phyloP scores from a whole-genome alignment of 768 basidiomycete genomes.

The Leccinum disarticulatum region DNA sequence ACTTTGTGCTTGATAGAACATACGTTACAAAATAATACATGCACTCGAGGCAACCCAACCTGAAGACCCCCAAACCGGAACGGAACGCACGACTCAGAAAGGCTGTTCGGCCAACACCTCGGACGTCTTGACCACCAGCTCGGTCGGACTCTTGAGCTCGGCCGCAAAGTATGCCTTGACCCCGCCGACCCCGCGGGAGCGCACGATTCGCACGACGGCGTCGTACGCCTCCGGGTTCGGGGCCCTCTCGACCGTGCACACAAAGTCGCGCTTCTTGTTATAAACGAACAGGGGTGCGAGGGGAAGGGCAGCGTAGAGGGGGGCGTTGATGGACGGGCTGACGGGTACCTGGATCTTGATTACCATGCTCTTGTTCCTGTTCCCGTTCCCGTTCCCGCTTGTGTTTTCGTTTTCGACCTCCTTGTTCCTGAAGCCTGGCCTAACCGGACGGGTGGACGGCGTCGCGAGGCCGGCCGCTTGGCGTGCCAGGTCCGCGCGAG shows the following conservation, averaged over 20 bases:
- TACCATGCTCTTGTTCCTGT: conserved; percentile 40
- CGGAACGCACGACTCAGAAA: conserved; percentile 33
- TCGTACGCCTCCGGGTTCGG: conserved; percentile 43
- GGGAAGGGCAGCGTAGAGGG: neutral
- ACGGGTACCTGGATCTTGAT: conserved; percentile 56
- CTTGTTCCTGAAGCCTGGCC: conserved; percentile 20
- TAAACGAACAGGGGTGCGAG: conserved; percentile 43
- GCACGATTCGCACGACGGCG: conserved; percentile 38
- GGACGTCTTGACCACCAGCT: conserved; percentile 49
- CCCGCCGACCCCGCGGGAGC: conserved; percentile 40
- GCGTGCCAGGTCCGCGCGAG: conserved; percentile 34
- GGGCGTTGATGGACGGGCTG: conserved; percentile 1
- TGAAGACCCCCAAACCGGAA: neutral
- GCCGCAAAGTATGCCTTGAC: conserved; percentile 57
- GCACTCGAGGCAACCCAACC: neutral
- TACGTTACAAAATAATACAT: neutral
- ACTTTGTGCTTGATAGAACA: neutral
- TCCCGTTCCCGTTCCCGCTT: conserved; percentile 7
- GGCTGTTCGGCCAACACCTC: conserved; percentile 58
- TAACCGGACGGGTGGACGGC: conserved; percentile 16
- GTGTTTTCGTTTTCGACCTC: conserved; percentile 5
- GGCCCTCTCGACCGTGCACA: conserved; percentile 39
- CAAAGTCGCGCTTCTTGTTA: conserved; percentile 53
- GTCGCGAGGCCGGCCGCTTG: conserved; percentile 29
- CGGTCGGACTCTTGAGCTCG: conserved; percentile 45